Percentiles rank a stretch among this genome's conserved stretches.
Evolutionary conservation across 1,284 basidiomycete genomes (phyloP).

Genomic region (Ganoderma resinaceum): DNA sequence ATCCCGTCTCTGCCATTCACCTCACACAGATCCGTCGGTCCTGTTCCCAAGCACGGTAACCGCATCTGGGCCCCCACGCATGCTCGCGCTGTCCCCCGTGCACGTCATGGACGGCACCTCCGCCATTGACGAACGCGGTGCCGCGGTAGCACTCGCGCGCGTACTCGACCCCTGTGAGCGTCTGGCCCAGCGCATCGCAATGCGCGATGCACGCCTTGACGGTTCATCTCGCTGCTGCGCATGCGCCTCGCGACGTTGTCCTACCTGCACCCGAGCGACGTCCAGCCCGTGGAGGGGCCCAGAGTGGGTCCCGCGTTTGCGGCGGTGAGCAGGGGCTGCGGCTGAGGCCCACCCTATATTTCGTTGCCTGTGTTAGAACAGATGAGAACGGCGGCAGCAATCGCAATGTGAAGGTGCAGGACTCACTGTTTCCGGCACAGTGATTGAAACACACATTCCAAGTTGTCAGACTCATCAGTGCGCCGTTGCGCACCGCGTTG

Average conservation of each 20-base stretch:
- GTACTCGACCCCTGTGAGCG: constrained; percentile 36
- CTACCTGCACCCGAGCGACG: constrained; percentile 11
- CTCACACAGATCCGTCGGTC: neutral
- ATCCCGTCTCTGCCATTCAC: neutral
- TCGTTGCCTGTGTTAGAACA: constrained; percentile 18
- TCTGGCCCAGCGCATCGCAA: constrained; percentile 32
- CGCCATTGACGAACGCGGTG: constrained; percentile 30
- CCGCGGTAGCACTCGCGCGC: constrained; percentile 39
- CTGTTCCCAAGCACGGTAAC: constrained; percentile 28
- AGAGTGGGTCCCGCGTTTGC: constrained; percentile 4
- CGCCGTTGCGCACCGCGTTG: constrained; percentile 23
- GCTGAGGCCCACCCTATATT: constrained; percentile 37
- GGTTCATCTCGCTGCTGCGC: constrained; percentile 34
- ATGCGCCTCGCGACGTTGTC: constrained; percentile 24
- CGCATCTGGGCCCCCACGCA: constrained; percentile 35
- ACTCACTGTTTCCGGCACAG: constrained; percentile 27
- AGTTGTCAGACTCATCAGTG: constrained; percentile 11
- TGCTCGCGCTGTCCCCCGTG: constrained; percentile 22
- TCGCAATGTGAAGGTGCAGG: too few species aligned
- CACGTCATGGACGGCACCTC: constrained; percentile 34
- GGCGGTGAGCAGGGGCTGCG: constrained; percentile 29
- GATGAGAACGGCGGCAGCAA: neutral
- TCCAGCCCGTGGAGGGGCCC: constrained; percentile 24
- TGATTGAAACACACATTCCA: constrained; percentile 22
- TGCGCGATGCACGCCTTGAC: constrained; percentile 29